Conservation (phyloP, 768 basidiomycete species). For the Floccularia luteovirens region DNA sequence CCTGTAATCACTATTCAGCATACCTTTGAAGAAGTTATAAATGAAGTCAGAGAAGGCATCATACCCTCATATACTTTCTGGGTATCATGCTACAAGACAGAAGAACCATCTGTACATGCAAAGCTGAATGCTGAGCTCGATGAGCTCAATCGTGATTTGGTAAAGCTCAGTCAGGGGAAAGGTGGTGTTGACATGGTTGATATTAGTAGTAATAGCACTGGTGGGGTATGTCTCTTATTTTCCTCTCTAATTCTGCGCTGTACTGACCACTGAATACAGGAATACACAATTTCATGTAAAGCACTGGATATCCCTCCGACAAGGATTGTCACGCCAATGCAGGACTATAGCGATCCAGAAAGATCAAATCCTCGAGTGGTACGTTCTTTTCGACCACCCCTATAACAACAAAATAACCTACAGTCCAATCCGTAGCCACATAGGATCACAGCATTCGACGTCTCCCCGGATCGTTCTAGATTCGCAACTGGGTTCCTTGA, state of each 20-base stretch:
- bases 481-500: conserved; percentile 56
- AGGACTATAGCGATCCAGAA: conserved; percentile 41
- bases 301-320: conserved; percentile 40
- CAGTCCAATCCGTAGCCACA: conserved; percentile 28
- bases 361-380: conserved; percentile 33
- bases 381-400: conserved; percentile 9
- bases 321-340: conserved; percentile 38
- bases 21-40: conserved; percentile 49
- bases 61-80: conserved; percentile 59
- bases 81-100: conserved; percentile 63
- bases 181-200: conserved; percentile 40
- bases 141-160: conserved; percentile 41
- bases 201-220: conserved; percentile 18
- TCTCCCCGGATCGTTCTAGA: conserved; percentile 50
- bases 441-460: conserved; percentile 56
- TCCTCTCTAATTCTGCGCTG: conserved; percentile 1
- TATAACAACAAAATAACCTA: neutral
- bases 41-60: conserved; percentile 54
- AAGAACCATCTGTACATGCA: conserved; percentile 52
- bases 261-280: conserved; percentile 11
- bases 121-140: conserved; percentile 49
- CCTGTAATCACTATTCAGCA: conserved; percentile 56
- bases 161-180: conserved; percentile 38
- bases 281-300: conserved; percentile 39
- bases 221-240: conserved; percentile 20